These are phyloP conservation scores for Peronospora destructor DNA, from an alignment of 352 stramenopile genomes.

Conservation along the genomic window DNA sequence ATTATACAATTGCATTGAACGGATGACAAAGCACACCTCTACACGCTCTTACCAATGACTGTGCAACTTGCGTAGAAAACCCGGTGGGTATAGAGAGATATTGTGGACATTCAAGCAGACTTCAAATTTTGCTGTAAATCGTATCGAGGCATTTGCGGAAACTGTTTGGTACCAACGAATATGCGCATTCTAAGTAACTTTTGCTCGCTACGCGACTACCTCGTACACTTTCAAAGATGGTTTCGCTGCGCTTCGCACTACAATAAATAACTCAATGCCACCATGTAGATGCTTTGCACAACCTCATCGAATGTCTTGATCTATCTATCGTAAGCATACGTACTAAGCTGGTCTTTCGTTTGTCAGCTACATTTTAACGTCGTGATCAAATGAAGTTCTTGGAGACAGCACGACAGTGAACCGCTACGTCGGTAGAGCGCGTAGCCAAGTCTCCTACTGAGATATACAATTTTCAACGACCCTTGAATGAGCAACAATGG, in stretches of 20 bases:
- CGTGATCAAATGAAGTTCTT: constrained; percentile 19
- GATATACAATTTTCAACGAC: constrained; percentile 28
- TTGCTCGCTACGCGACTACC: too few relatives aligned
- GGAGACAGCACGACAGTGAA: constrained; percentile 17
- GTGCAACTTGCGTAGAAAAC: too few relatives aligned
- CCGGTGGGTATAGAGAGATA: too few relatives aligned
- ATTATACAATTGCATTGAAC: too few relatives aligned
- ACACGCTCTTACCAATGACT: too few relatives aligned
- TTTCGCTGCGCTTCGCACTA: too few relatives aligned
- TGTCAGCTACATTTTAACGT: constrained; percentile 16
- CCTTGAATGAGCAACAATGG: constrained; percentile 18
- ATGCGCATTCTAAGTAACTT: too few relatives aligned
- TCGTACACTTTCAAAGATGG: too few relatives aligned
- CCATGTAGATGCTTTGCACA: constrained; percentile 23
- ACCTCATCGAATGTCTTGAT: constrained; percentile 18
- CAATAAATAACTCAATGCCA: too few relatives aligned
- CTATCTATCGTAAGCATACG: constrained; percentile 25
- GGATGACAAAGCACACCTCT: too few relatives aligned
- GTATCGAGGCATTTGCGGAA: constrained; percentile 72
- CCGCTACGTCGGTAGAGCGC: neutral
- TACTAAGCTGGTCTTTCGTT: constrained; percentile 22
- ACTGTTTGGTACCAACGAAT: constrained; percentile 18
- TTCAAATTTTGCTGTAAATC: constrained; percentile 14
- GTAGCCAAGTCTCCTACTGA: too few relatives aligned
- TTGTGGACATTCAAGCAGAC: neutral